Conservation (phyloP, 345 rosid genomes). For the Rhodamnia rubescens region DNA sequence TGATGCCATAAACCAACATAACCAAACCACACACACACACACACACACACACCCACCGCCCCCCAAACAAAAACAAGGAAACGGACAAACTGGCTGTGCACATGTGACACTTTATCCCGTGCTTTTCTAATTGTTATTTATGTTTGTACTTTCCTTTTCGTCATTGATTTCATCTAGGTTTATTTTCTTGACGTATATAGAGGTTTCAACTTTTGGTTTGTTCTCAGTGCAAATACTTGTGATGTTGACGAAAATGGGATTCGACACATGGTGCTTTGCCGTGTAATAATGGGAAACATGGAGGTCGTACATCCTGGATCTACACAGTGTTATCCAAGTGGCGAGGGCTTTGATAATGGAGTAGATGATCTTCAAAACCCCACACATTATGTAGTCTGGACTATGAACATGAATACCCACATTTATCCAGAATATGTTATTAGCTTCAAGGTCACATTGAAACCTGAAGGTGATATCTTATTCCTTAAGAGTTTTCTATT, state of each 20-base stretch:
- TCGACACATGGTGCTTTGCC: slow-evolving; percentile 21
- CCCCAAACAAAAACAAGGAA: background rate
- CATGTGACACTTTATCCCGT: background rate
- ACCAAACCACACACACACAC: too few relatives aligned
- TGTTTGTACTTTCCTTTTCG: background rate
- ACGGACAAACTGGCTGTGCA: background rate
- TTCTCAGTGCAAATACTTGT: slow-evolving; percentile 26
- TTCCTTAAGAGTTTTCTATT: slow-evolving; percentile 1
- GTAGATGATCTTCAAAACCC: slow-evolving; percentile 38
- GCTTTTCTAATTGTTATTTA: background rate
- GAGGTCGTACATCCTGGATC: slow-evolving; percentile 26
- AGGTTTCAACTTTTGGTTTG: slow-evolving; percentile 5
- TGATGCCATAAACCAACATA: background rate
- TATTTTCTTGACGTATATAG: background rate
- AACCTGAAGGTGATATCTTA: slow-evolving; percentile 27
- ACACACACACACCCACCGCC: too few relatives aligned
- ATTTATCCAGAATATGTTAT: slow-evolving; percentile 34
- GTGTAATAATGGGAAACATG: slow-evolving; percentile 40
- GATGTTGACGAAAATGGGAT: slow-evolving; percentile 41
- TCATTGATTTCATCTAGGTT: background rate
- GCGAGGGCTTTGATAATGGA: slow-evolving; percentile 40
- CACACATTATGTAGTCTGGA: slow-evolving; percentile 35
- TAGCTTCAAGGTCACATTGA: slow-evolving; percentile 28
- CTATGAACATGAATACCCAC: slow-evolving; percentile 35
- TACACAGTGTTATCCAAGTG: slow-evolving; percentile 28